Evolutionary conservation across 139 green algal species (phyloP).

Genomic region (Dunaliella sp.): DNA sequence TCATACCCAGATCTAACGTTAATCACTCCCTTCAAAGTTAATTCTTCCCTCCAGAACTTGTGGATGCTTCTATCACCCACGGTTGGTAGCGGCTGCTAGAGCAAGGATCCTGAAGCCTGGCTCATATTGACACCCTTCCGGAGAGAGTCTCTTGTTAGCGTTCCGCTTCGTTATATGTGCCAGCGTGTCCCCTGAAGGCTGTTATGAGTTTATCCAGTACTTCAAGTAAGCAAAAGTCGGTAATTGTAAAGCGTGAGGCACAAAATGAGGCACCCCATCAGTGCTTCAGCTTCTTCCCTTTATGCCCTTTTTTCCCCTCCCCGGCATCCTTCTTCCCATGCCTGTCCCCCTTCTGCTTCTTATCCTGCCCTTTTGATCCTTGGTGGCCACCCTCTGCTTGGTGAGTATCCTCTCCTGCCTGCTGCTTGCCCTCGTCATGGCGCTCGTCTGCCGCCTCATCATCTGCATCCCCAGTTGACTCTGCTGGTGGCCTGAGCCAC

Average conservation of each 20-base stretch:
- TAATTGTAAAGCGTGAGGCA: background rate
- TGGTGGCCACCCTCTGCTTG: background rate
- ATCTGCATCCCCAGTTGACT: background rate
- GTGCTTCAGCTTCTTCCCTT: background rate
- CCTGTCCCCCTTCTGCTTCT: background rate
- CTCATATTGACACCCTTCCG: background rate
- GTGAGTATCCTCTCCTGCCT: background rate
- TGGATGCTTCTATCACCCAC: too few relatives aligned
- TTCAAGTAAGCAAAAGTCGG: too few relatives aligned
- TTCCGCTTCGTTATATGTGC: too few relatives aligned
- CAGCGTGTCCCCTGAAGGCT: too few relatives aligned
- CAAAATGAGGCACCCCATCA: background rate
- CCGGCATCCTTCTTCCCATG: background rate
- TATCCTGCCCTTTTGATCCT: background rate
- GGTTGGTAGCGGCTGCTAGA: too few relatives aligned
- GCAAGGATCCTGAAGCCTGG: too few relatives aligned
- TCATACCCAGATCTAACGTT: too few relatives aligned
- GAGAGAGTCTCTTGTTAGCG: background rate
- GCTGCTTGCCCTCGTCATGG: background rate
- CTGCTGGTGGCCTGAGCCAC: background rate
- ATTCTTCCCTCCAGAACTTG: too few relatives aligned
- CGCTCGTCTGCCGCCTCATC: background rate
- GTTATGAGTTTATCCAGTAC: too few relatives aligned
- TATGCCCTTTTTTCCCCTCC: background rate
- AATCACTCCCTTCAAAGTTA: too few relatives aligned